These are phyloP conservation scores for Wickerhamomyces subpelliculosus DNA, from an alignment of 805 yeast species.

Conservation along the genomic window DNA sequence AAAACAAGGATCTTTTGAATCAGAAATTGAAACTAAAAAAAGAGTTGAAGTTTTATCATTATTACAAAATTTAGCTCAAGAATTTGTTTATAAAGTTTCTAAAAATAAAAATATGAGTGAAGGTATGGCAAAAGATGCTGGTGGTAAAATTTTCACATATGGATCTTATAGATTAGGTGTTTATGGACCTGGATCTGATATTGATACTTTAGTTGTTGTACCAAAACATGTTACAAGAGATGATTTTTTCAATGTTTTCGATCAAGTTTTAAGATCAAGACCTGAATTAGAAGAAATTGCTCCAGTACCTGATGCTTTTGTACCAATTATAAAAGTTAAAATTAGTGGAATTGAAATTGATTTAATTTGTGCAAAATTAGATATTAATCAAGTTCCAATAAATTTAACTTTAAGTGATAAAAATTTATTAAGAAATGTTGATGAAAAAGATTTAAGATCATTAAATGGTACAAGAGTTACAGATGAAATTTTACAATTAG, in stretches of 20 bases:
- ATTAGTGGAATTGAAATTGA: conserved; percentile 92
- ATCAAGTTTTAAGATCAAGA: conserved; percentile 56
- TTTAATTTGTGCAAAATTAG: conserved; percentile 76
- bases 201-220: conserved; percentile 92
- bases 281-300: conserved; percentile 87
- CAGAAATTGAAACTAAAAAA: conserved; percentile 74
- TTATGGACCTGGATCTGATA: conserved; percentile 97
- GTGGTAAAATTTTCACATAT: conserved; percentile 94
- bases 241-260: conserved; percentile 83
- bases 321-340: conserved; percentile 90
- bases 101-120: conserved; percentile 86
- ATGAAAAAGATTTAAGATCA: conserved; percentile 85
- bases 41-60: conserved; percentile 67
- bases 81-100: conserved; percentile 79
- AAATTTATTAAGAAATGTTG: conserved; percentile 76
- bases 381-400: conserved; percentile 75
- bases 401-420: conserved; percentile 76
- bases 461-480: conserved; percentile 96
- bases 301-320: conserved; percentile 94
- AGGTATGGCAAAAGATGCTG: conserved; percentile 96
- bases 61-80: conserved; percentile 68
- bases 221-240: conserved; percentile 92
- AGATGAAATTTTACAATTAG: conserved; percentile 82
- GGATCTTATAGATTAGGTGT: conserved; percentile 95
- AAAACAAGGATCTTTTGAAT: conserved; percentile 80